These are phyloP conservation scores for Ophiostoma himal-ulmi DNA, from an alignment of 2,329 filamentous ascomycete genomes.

Conservation along the genomic window DNA sequence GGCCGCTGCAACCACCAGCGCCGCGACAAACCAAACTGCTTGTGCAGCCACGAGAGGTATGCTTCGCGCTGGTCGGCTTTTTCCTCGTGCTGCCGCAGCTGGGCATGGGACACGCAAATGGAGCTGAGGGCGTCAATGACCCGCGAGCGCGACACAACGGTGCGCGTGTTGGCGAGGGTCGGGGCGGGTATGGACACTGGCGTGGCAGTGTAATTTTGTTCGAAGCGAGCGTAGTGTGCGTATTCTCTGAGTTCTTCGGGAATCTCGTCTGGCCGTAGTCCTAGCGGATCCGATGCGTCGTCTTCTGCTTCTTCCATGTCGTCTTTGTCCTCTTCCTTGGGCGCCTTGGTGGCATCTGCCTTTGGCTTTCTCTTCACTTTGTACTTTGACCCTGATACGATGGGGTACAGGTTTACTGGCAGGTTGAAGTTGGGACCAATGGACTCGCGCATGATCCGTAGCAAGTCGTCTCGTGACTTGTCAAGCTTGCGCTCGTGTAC, in stretches of 20 bases:
- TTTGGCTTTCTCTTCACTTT: neutral
- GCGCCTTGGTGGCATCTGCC: neutral
- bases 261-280: neutral
- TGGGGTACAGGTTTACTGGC: neutral
- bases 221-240: neutral
- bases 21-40: constrained; percentile 21
- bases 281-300: neutral
- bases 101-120: constrained; percentile 21
- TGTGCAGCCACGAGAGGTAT: constrained; percentile 24
- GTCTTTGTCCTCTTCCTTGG: neutral
- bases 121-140: constrained; percentile 22
- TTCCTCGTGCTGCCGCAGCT: constrained; percentile 13
- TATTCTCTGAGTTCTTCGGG: neutral
- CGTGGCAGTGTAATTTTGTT: neutral
- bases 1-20: constrained; percentile 23
- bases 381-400: neutral
- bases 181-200: constrained; percentile 7
- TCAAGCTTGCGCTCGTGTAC: constrained; percentile 59
- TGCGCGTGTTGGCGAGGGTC: constrained; percentile 17
- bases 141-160: constrained; percentile 11
- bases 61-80: constrained; percentile 13
- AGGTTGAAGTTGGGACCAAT: constrained; percentile 12
- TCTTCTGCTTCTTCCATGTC: neutral
- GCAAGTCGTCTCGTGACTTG: constrained; percentile 38
- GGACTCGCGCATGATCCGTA: constrained; percentile 18